phyloP scores from a whole-genome alignment of 139 green algal species.

The Chlamydomonas applanata region DNA sequence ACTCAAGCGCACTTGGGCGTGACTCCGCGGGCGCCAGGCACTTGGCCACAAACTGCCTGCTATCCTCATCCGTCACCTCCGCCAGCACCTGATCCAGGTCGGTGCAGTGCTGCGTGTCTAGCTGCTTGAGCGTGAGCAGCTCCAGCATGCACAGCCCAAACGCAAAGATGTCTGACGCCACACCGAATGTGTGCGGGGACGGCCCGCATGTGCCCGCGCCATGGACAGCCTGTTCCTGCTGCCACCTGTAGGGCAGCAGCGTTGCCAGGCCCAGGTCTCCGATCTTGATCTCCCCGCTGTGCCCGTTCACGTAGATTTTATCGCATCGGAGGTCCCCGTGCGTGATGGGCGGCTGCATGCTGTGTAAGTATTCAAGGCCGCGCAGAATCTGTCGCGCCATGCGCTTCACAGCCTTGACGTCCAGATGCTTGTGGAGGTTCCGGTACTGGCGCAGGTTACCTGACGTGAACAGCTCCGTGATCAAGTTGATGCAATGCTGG shows the following conservation, averaged over 20 bases:
- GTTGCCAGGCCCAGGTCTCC: slow-evolving; percentile 87
- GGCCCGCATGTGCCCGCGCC: not conserved
- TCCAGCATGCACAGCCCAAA: slow-evolving; percentile 98
- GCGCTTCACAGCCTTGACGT: slow-evolving; percentile 88
- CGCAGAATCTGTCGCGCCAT: slow-evolving; percentile 84
- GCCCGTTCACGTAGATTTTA: slow-evolving; percentile 93
- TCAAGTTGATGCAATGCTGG: slow-evolving; percentile 82
- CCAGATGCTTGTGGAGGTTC: slow-evolving; percentile 77
- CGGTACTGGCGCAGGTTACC: slow-evolving; percentile 89
- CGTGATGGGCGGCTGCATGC: slow-evolving; percentile 84
- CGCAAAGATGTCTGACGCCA: slow-evolving; percentile 89
- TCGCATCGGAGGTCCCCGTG: slow-evolving; percentile 96
- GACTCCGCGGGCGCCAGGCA: slow-evolving; percentile 68
- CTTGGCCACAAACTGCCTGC: slow-evolving; percentile 71
- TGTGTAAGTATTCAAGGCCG: slow-evolving; percentile 89
- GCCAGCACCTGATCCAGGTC: slow-evolving; percentile 40
- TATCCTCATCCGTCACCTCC: slow-evolving; percentile 69
- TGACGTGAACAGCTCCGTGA: slow-evolving; percentile 92
- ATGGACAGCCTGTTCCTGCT: slow-evolving; percentile 16
- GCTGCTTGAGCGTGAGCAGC: slow-evolving; percentile 84
- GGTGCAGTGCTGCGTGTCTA: slow-evolving; percentile 60
- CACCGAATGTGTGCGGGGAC: slow-evolving; percentile 14
- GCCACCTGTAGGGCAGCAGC: slow-evolving; percentile 73
- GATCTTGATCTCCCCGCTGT: slow-evolving; percentile 94
- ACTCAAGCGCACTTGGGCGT: slow-evolving; percentile 69